Percentiles rank a stretch among this genome's conserved stretches.
Conservation (phyloP, 164 flowering plant genomes). For the Tetracentron sinense region DNA sequence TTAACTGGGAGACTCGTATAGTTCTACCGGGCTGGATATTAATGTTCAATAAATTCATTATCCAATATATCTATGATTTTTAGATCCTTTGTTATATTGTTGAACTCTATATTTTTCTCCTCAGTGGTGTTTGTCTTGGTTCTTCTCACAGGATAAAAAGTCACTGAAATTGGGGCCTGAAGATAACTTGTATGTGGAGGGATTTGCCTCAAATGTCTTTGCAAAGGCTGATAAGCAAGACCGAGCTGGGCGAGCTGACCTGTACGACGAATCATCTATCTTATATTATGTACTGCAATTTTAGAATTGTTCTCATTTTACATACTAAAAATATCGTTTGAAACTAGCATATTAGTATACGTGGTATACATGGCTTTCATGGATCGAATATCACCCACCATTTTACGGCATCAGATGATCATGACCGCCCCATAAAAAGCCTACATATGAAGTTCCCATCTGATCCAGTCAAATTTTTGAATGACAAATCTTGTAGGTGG, state of each 20-base stretch:
- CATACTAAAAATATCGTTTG: too few relatives aligned
- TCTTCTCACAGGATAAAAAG: constrained; percentile 74
- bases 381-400: neutral
- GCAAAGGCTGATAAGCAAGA: constrained; percentile 96
- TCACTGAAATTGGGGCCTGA: constrained; percentile 75
- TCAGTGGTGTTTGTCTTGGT: constrained; percentile 7
- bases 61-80: neutral
- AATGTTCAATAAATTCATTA: too few relatives aligned
- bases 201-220: constrained; percentile 90
- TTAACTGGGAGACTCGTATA: neutral
- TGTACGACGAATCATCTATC: constrained; percentile 42
- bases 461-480: neutral
- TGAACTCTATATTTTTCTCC: neutral
- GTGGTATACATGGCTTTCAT: neutral
- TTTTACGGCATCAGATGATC: neutral
- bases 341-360: too few relatives aligned
- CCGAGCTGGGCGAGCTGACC: constrained; percentile 91
- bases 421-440: neutral
- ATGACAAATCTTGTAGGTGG: neutral
- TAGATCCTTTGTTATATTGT: neutral
- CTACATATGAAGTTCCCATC: neutral
- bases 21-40: too few relatives aligned
- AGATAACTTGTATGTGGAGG: constrained; percentile 78
- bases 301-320: neutral
- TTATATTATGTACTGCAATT: neutral